phyloP scores from a whole-genome alignment of 2,329 filamentous ascomycete species.

The Pseudogymnoascus sp. region DNA sequence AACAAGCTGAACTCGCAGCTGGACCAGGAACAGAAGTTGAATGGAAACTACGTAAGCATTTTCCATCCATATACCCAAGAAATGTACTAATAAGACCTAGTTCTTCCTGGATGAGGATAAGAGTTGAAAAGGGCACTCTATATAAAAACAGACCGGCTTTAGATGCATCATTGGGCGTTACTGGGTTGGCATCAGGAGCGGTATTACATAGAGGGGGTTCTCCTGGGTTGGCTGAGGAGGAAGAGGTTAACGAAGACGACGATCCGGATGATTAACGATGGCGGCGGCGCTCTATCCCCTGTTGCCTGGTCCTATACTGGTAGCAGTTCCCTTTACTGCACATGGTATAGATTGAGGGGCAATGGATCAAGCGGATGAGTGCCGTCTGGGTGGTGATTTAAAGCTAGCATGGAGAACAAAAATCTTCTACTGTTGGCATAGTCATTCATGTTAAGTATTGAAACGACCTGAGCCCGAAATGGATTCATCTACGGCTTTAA shows the following conservation, averaged over 20 bases:
- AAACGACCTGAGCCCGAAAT: conserved; percentile 2
- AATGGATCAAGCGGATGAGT: conserved; percentile 31
- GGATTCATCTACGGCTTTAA: conserved; percentile 4
- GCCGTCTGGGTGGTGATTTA: conserved; percentile 4
- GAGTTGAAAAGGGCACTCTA: conserved; percentile 53
- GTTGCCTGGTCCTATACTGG: conserved; percentile 50
- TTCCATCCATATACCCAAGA: conserved; percentile 10
- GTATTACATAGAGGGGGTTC: conserved; percentile 25
- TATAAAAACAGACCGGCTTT: conserved; percentile 30
- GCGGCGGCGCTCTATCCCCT: conserved; percentile 58
- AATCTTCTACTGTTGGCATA: background rate
- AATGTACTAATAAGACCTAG: conserved; percentile 32
- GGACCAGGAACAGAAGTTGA: conserved; percentile 93
- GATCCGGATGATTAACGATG: conserved; percentile 53
- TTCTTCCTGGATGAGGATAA: conserved; percentile 90
- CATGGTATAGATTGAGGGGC: conserved; percentile 37
- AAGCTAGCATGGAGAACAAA: background rate
- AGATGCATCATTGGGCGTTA: conserved; percentile 28
- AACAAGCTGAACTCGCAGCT: conserved; percentile 95
- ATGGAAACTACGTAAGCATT: conserved; percentile 75
- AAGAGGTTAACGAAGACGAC: conserved; percentile 54
- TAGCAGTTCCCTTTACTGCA: conserved; percentile 16
- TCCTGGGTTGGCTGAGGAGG: conserved; percentile 31
- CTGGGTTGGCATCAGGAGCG: conserved; percentile 22
- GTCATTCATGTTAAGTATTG: conserved; percentile 6